Evolutionary conservation across 305 asterid genomes (phyloP), one percentile per base, ranked within the genome.

Genomic region (Rubia peregrina): DNA sequence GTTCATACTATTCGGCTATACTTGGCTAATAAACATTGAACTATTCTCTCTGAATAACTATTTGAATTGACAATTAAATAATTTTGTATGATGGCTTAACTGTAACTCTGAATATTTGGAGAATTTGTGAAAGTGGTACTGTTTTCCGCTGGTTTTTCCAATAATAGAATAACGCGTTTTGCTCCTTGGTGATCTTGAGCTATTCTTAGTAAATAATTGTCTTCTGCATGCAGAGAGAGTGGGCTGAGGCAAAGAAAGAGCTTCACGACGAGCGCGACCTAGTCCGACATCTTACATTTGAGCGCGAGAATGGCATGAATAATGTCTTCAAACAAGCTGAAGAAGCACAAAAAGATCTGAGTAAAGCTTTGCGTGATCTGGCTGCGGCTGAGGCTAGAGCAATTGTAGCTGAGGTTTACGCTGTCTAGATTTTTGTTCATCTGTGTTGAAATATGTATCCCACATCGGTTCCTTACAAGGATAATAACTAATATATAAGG

Each of bases 241-340:
- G 98, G 99, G 94, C 97, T 67, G 98, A 90, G 79, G 95, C 89
- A 57, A 94, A 90, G 82, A 83, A 79, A 71, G 96, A 91, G 84
- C 91, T 91, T 70, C 92, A 87, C 75, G 92, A 85, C 77, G 95
- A 91, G 83, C 95, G 95, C 8, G 91, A 85, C 77, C 83, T 74
- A 74, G 86, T 82, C 72, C 94, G 96, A 19, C 88, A 76, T 65
- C 85, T 91, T 73, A 81, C 85, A 73, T 79, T 80, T 70, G 91
- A 87, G 82, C 88, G 90, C 57, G 96, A 84, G 79, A 85, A 73
- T 76, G 73, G 79, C 75, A 69, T 87, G 85, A 87, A 73, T 74
- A 78, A 82, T 83, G 86, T 87, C 69, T 74, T 79, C 76, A 84
- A 78, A 73, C 93, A 85, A 87, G 83, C 82, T 75, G 97, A 91